These are phyloP conservation scores for Fusarium proliferatum DNA, from an alignment of 2,329 filamentous ascomycete genomes.

Conservation along the genomic window DNA sequence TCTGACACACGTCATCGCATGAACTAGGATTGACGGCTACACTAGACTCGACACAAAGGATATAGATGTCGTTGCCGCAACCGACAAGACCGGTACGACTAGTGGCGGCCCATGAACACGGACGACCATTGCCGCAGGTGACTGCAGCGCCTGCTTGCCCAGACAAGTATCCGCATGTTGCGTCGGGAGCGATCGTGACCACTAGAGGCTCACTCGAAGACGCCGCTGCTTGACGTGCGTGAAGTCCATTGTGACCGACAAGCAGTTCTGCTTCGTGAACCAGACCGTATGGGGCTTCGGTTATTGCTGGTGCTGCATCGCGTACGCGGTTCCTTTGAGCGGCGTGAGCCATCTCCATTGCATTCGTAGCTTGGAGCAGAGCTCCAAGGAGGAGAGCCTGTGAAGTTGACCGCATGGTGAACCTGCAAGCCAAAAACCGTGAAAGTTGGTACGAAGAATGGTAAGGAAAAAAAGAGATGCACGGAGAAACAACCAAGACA, in stretches of 20 bases:
- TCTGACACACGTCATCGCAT: neutral
- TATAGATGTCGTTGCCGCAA: neutral
- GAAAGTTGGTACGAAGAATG: neutral
- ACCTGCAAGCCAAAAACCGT: neutral
- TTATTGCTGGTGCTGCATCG: neutral
- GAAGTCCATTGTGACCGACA: neutral
- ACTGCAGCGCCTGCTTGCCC: neutral
- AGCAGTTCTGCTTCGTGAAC: neutral
- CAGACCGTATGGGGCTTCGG: neutral
- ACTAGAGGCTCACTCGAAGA: neutral
- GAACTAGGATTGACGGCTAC: neutral
- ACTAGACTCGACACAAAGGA: neutral
- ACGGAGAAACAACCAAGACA: too few species aligned
- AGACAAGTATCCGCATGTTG: neutral
- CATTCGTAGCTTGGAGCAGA: accelerated
- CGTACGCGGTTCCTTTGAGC: neutral
- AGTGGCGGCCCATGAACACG: neutral
- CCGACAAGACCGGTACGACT: neutral
- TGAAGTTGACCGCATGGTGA: neutral
- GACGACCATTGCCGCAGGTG: neutral
- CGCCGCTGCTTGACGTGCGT: neutral
- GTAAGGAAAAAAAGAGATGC: neutral
- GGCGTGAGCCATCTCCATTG: neutral
- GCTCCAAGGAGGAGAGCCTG: neutral
- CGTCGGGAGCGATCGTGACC: neutral